Conservation (phyloP, 2,329 filamentous ascomycete species). For the Aspergillus flavus region DNA sequence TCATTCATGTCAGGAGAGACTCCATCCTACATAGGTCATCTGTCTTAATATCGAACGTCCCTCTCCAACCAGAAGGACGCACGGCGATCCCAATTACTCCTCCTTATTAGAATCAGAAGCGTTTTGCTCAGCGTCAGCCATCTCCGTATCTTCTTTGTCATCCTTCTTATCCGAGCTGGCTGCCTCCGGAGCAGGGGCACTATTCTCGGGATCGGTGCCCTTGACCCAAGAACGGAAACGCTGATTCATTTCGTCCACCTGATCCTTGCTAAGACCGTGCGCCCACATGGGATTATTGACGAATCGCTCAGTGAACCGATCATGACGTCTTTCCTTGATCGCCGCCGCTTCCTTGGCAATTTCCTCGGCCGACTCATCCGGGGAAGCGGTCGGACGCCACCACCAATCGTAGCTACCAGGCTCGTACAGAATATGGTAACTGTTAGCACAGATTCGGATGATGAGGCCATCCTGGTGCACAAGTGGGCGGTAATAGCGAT, state of each 20-base stretch:
- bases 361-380: slow-evolving; percentile 35
- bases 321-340: slow-evolving; percentile 46
- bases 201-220: slow-evolving; percentile 30
- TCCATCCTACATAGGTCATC: slow-evolving; percentile 1
- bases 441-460: slow-evolving; percentile 75
- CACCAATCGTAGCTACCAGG: slow-evolving; percentile 72
- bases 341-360: slow-evolving; percentile 38
- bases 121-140: slow-evolving; percentile 37
- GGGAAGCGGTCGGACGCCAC: slow-evolving; percentile 50
- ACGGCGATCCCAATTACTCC: slow-evolving; percentile 10
- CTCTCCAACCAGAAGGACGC: neutral
- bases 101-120: slow-evolving; percentile 25
- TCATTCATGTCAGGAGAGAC: neutral
- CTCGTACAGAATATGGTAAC: slow-evolving; percentile 77
- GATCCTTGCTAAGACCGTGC: slow-evolving; percentile 51
- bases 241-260: slow-evolving; percentile 52
- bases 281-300: slow-evolving; percentile 57
- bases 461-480: slow-evolving; percentile 68
- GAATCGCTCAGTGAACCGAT: slow-evolving; percentile 56
- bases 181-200: slow-evolving; percentile 16
- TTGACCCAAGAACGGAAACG: slow-evolving; percentile 52
- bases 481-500: slow-evolving; percentile 57
- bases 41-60: neutral
- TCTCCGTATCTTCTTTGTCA: slow-evolving; percentile 35
- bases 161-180: slow-evolving; percentile 22